Evolutionary conservation across 2,329 filamentous ascomycete species (phyloP).

Genomic region (Xylariales sp.): DNA sequence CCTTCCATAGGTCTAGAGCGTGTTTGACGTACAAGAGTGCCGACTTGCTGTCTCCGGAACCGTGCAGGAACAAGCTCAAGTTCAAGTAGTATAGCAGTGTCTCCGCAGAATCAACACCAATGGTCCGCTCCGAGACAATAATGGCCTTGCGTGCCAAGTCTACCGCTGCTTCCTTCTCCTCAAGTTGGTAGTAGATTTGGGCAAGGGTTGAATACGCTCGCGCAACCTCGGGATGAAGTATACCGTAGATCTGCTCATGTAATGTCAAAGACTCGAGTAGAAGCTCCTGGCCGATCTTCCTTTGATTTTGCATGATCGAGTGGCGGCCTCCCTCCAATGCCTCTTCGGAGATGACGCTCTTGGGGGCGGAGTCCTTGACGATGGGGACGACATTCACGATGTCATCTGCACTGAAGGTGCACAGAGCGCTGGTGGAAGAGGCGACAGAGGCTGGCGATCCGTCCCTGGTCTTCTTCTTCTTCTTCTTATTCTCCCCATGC

Average conservation of each 20-base stretch:
- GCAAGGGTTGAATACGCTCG: conserved; percentile 92
- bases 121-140: conserved; percentile 89
- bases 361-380: conserved; percentile 89
- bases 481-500: conserved; percentile 49
- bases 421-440: conserved; percentile 34
- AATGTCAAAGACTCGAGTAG: conserved; percentile 92
- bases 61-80: conserved; percentile 88
- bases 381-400: conserved; percentile 90
- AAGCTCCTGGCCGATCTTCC: conserved; percentile 91
- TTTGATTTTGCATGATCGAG: conserved; percentile 92
- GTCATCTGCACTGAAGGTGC: conserved; percentile 78
- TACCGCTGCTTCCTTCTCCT: conserved; percentile 92
- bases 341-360: conserved; percentile 88
- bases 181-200: conserved; percentile 95
- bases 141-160: conserved; percentile 95
- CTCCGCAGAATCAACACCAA: conserved; percentile 89
- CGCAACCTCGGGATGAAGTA: conserved; percentile 93
- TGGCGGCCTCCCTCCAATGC: conserved; percentile 93
- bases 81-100: conserved; percentile 96
- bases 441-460: conserved; percentile 43
- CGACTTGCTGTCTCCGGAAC: conserved; percentile 79
- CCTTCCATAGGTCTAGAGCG: conserved; percentile 91
- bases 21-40: conserved; percentile 90
- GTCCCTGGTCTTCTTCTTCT: conserved; percentile 55
- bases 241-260: conserved; percentile 98